Conservation (phyloP, 1,139 yeast genomes). For the Saccharomyces hybrid region DNA sequence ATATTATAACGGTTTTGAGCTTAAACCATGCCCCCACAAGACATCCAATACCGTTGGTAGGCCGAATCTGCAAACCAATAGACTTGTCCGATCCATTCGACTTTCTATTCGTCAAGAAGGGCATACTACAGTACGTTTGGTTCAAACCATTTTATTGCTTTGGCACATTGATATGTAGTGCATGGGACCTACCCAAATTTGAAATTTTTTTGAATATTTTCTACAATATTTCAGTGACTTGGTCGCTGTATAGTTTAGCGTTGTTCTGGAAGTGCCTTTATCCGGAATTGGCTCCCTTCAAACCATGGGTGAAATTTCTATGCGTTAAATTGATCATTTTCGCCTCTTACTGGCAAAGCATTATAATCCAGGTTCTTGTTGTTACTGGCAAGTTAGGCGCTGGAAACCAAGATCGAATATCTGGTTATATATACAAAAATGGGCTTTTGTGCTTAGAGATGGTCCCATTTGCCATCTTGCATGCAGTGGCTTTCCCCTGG, state of each 20-base stretch:
- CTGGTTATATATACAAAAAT: conserved; percentile 61
- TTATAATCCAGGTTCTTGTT: conserved; percentile 55
- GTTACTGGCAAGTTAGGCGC: conserved; percentile 43
- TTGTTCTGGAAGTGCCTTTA: conserved; percentile 87
- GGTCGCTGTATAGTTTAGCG: conserved; percentile 79
- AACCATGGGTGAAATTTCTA: conserved; percentile 87
- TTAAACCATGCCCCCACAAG: conserved; percentile 67
- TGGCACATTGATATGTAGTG: conserved; percentile 45
- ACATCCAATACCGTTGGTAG: conserved; percentile 56
- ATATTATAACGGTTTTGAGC: conserved; percentile 58
- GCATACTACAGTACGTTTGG: conserved; percentile 93
- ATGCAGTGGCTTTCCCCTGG: conserved; percentile 79
- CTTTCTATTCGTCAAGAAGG: conserved; percentile 70
- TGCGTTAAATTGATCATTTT: conserved; percentile 90
- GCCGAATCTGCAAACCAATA: conserved; percentile 44
- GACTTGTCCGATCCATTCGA: conserved; percentile 85
- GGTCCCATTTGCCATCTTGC: conserved; percentile 80
- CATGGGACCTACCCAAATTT: conserved; percentile 34
- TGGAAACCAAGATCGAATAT: conserved; percentile 8
- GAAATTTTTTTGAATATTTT: conserved; percentile 42
- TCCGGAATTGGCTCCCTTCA: conserved; percentile 65
- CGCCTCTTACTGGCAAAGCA: conserved; percentile 96
- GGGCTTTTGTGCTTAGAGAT: conserved; percentile 76
- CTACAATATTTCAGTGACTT: conserved; percentile 73
- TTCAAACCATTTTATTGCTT: conserved; percentile 73